Evolutionary conservation across 169 alveolate genomes (phyloP).

Genomic region (Eimeria tenella): DNA sequence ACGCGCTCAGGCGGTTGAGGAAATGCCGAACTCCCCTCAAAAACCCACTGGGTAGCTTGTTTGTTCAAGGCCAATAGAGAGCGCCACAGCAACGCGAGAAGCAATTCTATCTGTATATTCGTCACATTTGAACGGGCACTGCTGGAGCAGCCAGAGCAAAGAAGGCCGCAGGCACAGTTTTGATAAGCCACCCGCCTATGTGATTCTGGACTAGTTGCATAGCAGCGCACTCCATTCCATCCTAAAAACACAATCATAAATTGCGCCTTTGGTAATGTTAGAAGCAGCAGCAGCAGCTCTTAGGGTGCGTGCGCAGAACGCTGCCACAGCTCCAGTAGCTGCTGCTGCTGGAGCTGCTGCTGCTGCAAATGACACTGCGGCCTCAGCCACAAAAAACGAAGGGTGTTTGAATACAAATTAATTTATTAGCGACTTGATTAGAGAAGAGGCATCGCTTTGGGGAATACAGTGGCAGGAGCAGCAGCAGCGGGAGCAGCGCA

Average conservation of each 20-base stretch:
- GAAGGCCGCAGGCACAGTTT: not conserved
- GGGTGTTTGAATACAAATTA: not conserved
- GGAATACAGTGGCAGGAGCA: conserved; percentile 18
- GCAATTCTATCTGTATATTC: not conserved
- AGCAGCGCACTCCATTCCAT: not conserved
- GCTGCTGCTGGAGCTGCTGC: conserved; percentile 28
- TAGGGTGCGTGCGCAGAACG: conserved; percentile 30
- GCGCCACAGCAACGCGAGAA: not conserved
- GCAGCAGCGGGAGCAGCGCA: conserved; percentile 26
- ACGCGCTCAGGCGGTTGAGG: no score
- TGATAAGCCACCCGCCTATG: not conserved
- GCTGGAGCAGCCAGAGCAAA: not conserved
- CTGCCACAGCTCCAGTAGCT: conserved; percentile 27
- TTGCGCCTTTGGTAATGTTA: not conserved
- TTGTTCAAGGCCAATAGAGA: not conserved
- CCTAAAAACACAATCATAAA: not conserved
- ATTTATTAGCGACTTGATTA: conserved; percentile 1
- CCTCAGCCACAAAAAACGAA: not conserved
- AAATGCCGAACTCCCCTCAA: no score
- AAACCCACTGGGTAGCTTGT: no score
- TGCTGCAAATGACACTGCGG: not conserved
- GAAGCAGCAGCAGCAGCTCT: conserved; percentile 22
- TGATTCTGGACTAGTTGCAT: not conserved
- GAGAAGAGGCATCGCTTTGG: conserved; percentile 1
- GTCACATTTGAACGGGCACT: not conserved